These are phyloP conservation scores for Meyerozyma carpophila DNA, from an alignment of 1,139 yeast species.

Conservation along the genomic window DNA sequence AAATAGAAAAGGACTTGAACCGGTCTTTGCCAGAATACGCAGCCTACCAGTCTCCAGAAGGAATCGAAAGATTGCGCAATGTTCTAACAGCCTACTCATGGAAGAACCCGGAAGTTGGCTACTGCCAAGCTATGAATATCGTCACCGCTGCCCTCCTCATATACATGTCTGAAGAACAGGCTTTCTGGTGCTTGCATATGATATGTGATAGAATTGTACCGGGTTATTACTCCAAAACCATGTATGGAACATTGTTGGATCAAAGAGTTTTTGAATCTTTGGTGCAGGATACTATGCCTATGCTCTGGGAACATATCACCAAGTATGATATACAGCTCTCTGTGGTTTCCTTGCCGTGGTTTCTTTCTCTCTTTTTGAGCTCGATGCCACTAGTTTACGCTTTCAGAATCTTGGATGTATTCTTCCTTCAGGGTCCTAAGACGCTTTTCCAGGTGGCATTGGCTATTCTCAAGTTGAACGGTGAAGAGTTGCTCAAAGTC, in stretches of 20 bases:
- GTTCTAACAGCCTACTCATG: conserved; percentile 93
- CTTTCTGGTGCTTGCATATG: conserved; percentile 86
- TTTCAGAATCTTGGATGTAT: conserved; percentile 84
- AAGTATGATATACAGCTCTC: conserved; percentile 86
- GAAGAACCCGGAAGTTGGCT: conserved; percentile 96
- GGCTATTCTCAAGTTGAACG: conserved; percentile 81
- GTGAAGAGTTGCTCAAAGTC: conserved; percentile 71
- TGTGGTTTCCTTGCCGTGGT: conserved; percentile 95
- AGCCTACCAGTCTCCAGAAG: conserved; percentile 84
- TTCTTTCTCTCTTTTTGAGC: conserved; percentile 79
- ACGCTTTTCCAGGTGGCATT: conserved; percentile 90
- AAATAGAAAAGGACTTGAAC: conserved; percentile 92
- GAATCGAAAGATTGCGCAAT: conserved; percentile 76
- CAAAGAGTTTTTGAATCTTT: conserved; percentile 90
- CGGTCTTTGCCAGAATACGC: conserved; percentile 94
- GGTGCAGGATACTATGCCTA: conserved; percentile 86
- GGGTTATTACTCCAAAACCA: conserved; percentile 93
- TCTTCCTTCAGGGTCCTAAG: conserved; percentile 85
- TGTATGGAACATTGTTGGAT: conserved; percentile 95
- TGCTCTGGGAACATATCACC: conserved; percentile 77
- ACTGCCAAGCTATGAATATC: conserved; percentile 98
- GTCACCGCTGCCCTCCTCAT: conserved; percentile 91
- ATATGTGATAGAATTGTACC: conserved; percentile 85
- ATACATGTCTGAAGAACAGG: conserved; percentile 95
- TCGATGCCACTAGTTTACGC: conserved; percentile 96